Evolutionary conservation across 352 stramenopile species (phyloP), one percentile per base, ranked within the genome.

Genomic region (Peronosclerospora sorghi): DNA sequence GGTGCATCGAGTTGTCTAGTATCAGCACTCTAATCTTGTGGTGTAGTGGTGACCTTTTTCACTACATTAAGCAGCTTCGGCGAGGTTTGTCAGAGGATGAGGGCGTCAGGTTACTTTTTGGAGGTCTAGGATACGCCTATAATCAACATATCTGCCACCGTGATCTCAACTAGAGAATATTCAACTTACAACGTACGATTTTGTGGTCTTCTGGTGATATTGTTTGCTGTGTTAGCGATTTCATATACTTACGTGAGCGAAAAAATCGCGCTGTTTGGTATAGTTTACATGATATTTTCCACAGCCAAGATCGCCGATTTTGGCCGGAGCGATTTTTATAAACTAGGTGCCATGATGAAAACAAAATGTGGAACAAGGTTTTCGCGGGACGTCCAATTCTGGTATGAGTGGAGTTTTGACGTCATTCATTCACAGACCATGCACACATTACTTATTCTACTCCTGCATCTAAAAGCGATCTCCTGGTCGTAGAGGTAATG

Each of bases 91-190:
- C 64, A 1, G 79, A 92, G 56, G 63, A 83, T 42, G 74, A 86
- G 26, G 72, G 74, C 4, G 68, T 66, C 0, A 51, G 59, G 8
- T 27, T 86, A 19, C 83, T 94, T 28, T 40, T 94, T 17, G 53
- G 67, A 0, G 82, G 78, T 23, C 71, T 94, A 13, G 69, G 73
- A 17, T 93, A 94, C 45, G 82, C 82, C 4, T 77, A 94, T 58
- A 93, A 93, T 49, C 79, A 93, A 47, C 82, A 93, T 46, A 93
- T 93, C 58, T 92, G 79, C 44, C 82, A 94, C 44, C 73, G 82
- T 37, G 81, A 94, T 32, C 68, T 94, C 46, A 94, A 94, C 64
- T 94, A 18, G 82, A 92, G 54, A 94, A 94, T 53, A 89, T 94
- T 19, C 45, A 92, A 40, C 62, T 92, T 7, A 68, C 75, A 54